Conservation (phyloP, 2,329 filamentous ascomycete genomes). For the Ophiostoma australiae region DNA sequence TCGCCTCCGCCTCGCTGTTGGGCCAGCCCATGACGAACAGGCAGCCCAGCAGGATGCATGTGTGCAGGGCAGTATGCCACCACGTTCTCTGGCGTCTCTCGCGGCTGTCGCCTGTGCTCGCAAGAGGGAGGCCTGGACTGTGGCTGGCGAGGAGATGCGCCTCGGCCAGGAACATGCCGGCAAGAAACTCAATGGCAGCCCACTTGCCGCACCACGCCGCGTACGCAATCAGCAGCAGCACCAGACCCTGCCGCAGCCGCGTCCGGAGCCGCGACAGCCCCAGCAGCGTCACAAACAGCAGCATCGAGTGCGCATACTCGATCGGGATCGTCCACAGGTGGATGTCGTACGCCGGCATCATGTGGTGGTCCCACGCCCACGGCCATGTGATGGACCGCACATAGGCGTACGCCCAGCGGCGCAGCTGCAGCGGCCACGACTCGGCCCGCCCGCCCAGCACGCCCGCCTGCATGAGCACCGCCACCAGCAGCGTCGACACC, state of each 20-base stretch:
- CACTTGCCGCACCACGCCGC: conserved; percentile 39
- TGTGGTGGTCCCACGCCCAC: conserved; percentile 36
- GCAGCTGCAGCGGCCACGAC: conserved; percentile 29
- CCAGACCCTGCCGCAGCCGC: conserved; percentile 33
- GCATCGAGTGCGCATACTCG: conserved; percentile 44
- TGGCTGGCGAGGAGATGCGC: background rate
- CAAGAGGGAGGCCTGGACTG: too few species aligned
- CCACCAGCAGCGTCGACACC: conserved; percentile 40
- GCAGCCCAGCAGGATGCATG: background rate
- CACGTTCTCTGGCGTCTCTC: background rate
- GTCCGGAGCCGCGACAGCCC: conserved; percentile 36
- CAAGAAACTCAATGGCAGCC: conserved; percentile 45
- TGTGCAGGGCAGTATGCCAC: background rate
- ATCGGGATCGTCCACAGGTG: conserved; percentile 48
- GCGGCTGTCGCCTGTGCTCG: too few species aligned
- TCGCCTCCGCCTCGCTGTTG: background rate
- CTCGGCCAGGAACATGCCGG: conserved; percentile 34
- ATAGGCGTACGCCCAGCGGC: conserved; percentile 32
- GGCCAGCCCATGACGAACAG: background rate
- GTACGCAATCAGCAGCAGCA: conserved; percentile 37
- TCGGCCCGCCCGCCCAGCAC: background rate
- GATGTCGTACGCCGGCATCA: conserved; percentile 39
- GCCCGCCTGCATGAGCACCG: conserved; percentile 35
- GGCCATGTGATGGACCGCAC: conserved; percentile 36
- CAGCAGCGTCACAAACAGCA: conserved; percentile 41